Evolutionary conservation across 768 basidiomycete species (phyloP), one percentile per base, ranked within the genome.

Genomic region (Naganishia onofrii): DNA sequence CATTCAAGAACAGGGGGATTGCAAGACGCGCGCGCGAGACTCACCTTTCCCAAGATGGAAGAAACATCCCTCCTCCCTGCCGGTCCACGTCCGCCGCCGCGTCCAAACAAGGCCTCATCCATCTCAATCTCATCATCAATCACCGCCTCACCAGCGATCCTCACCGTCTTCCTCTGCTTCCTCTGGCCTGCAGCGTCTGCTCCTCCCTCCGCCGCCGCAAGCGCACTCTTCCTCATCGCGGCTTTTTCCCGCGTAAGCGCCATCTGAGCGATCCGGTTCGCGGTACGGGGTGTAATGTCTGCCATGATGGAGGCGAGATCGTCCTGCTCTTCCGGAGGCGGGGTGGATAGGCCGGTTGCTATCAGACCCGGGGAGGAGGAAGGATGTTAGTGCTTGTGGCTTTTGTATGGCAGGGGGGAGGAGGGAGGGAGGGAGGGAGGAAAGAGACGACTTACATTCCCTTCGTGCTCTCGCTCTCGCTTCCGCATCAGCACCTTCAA

Each of bases 121-220:
- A 63, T 83, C 79, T 71, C 84, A 83, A 7, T 83, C 83, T 29
- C 86, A 85, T 29, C 85, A 86, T 2, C 87, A 87, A 69, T 87
- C 87, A 57, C 65, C 44, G 53, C 2, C 5, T 2, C 42, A 8
- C 42, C 44, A 15, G 38, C 36, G 31, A 46, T 67, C 51, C 54
- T 74, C 58, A 36, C 42, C 34, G 52, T 85, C 84, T 53, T 93
- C 85, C 80, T 97, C 93, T 8, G 90, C 93, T 53, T 36, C 12
- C 34, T n/a, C n/a, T n/a, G n/a, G n/a, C n/a, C n/a, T n/a, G n/a
- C n/a, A n/a, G n/a, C 92, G 23, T n/a, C 42, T 36, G 51, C 85
- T 84, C 51, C 93, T 85, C 80, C 97, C 93, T 8, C 90, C 93
- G 54, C 92, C 86, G n/a, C 87, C 85, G 79, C 97, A 86, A 74